Base-by-base conservation (phyloP, 371 early-diverging fungal genomes). In the Syncephalastrum contaminatum region DNA sequence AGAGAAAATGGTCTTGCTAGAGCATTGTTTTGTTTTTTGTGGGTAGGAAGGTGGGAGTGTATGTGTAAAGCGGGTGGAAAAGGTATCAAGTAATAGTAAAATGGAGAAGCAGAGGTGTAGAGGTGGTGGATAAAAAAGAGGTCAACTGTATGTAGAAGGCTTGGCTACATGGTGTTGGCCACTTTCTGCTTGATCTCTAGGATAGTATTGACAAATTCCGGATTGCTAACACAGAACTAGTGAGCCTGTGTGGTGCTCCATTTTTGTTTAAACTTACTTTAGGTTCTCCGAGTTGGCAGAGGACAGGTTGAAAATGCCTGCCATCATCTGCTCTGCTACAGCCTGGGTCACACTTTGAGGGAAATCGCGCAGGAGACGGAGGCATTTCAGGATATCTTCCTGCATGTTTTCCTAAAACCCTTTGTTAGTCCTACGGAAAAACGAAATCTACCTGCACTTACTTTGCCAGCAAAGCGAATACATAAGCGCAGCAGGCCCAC, bases 241-340 rank as follows among this genome's bases (percentile, higher is more conserved):
- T n/a, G 20, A n/a, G 27, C 8, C 2, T 16, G 19, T 14, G 24
- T 41, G 14, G n/a, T 16, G 36, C 10, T 41, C 20, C 36, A 2
- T 30, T 0, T 30, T 12, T 12, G 5, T 30, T 12, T 2, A 30
- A 36, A 54, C 64, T 72, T 72, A 76, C 76, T 72, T 72, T 58
- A 70, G 60, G 25, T 76, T 69, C 43, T 72, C 73, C 42, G 76
- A 72, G 56, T 76, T 76, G 4, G 73, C 76, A 54, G 66, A 65
- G 12, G 77, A 76, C 18, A 92, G 59, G 53, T 76, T 82, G 53
- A 86, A 70, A 18, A 93, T 76, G 40, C 91, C 94, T 2, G 92
- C 88, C 87, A 88, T 89, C 75, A 88, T 79, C 62, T 88, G 91
- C 55, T 89, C 91, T 6, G 83, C 88, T 15, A 91, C 85, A 36